Evolutionary conservation across 2,329 filamentous ascomycete species (phyloP), one percentile per base, ranked within the genome.

Genomic region (Madurella fahalii): DNA sequence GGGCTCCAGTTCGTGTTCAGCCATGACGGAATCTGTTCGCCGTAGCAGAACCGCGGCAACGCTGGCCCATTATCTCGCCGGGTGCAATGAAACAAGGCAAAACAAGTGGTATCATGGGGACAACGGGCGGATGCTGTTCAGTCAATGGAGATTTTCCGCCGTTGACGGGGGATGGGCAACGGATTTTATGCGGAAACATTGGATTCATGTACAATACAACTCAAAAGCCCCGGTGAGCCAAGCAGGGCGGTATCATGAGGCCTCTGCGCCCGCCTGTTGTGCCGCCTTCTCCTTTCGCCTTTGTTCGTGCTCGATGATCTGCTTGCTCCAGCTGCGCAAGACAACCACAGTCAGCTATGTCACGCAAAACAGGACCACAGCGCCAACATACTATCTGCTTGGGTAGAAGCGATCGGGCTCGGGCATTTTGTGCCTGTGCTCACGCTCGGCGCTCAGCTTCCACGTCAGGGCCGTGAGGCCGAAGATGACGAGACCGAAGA

Each of bases 381-480:
- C 7, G 32, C 25, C n/a, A 42, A 71, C 87, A 68, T 79, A 93
- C 89, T 90, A 86, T 83, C 90, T 82, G 76, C 89, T 94, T 37
- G 90, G 90, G 75, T 84, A 94, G 79, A 94, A 94, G 64, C 87
- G 78, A 64, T 81, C 84, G 52, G 81, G 81, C 72, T 90, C 87
- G 50, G 90, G 90, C 82, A 95, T 90, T 74, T 81, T 85, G 66
- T 86, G 78, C 65, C 90, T 81, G 67, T 81, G 73, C 72, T 95
- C 90, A 59, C 81, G 77, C 62, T 91, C 80, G 46, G 89, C 87
- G 71, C 88, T 91, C 60, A 87, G 67, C 65, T 80, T 88, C 79
- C 83, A 93, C 56, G 79, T 77, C 64, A 86, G 68, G 39, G 80
- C 86, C 43, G 80, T 79, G 63, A 90, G 76, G 56, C 84, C 83